phyloP scores from a whole-genome alignment of 805 yeast genomes.

The Metschnikowia cubensis region DNA sequence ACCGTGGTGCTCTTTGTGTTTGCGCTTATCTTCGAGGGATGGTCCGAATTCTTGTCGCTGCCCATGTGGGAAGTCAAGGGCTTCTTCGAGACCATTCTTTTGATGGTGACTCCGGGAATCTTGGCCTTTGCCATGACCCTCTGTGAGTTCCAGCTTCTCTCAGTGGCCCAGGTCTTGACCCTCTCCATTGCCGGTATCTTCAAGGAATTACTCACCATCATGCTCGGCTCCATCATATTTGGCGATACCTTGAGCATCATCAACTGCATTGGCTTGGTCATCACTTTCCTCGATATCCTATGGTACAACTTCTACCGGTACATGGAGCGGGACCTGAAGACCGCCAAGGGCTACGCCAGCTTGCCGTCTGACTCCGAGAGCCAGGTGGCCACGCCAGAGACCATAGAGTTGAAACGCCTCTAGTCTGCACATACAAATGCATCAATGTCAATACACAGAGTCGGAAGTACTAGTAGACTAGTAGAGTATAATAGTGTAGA shows the following conservation, averaged over 20 bases:
- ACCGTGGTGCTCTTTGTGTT: constrained; percentile 53
- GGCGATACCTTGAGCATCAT: constrained; percentile 65
- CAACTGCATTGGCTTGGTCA: constrained; percentile 67
- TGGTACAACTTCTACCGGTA: constrained; percentile 75
- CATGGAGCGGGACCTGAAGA: constrained; percentile 18
- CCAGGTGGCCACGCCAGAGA: constrained; percentile 8
- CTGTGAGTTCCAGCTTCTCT: constrained; percentile 78
- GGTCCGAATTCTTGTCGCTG: constrained; percentile 46
- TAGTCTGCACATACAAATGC: neutral
- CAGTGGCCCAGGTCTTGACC: constrained; percentile 79
- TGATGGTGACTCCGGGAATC: constrained; percentile 77
- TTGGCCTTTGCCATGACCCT: constrained; percentile 87
- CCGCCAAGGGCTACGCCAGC: constrained; percentile 9
- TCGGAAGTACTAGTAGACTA: no score
- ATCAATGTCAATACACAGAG: no score
- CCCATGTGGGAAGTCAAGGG: constrained; percentile 68
- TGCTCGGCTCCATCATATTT: constrained; percentile 62
- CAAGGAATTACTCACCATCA: constrained; percentile 84
- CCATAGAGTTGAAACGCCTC: constrained; percentile 15
- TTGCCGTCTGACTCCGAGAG: constrained; percentile 10
- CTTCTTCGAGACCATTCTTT: constrained; percentile 45
- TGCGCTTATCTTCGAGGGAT: constrained; percentile 71
- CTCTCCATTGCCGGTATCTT: constrained; percentile 88
- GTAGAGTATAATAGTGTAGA: no score
- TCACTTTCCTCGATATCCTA: constrained; percentile 74